These are phyloP conservation scores for Trypanosoma vivax DNA, from an alignment of 208 protist genomes.

Conservation along the genomic window DNA sequence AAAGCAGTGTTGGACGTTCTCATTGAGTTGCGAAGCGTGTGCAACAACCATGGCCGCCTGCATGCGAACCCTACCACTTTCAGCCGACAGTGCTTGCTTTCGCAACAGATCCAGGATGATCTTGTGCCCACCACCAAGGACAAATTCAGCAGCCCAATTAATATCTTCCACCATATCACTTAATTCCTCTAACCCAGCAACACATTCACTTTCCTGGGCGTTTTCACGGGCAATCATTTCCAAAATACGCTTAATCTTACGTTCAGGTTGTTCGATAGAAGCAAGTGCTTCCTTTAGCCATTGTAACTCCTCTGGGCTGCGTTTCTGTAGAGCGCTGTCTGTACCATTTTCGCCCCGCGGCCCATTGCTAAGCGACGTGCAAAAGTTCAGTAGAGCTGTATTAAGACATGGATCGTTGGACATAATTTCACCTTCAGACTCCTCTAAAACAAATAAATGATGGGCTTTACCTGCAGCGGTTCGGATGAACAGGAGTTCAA, in stretches of 20 bases:
- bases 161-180: constrained; percentile 84
- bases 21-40: constrained; percentile 62
- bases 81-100: constrained; percentile 3
- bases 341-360: neutral
- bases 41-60: constrained; percentile 24
- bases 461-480: no score
- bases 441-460: no score
- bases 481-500: no score
- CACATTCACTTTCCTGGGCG: constrained; percentile 13
- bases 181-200: constrained; percentile 57
- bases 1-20: constrained; percentile 44
- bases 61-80: constrained; percentile 20
- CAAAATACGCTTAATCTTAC: constrained; percentile 38
- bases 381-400: constrained; percentile 44
- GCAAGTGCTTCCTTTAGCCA: constrained; percentile 66
- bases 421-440: constrained; percentile 26
- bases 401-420: constrained; percentile 41
- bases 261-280: constrained; percentile 71
- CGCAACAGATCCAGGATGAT: constrained; percentile 33
- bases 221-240: constrained; percentile 25
- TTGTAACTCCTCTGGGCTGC: constrained; percentile 27
- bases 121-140: constrained; percentile 57
- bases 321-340: neutral
- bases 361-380: constrained; percentile 19
- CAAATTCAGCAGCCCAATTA: constrained; percentile 83